phyloP scores from a whole-genome alignment of 148 eudicot genomes.

The Diospyros lotus region DNA sequence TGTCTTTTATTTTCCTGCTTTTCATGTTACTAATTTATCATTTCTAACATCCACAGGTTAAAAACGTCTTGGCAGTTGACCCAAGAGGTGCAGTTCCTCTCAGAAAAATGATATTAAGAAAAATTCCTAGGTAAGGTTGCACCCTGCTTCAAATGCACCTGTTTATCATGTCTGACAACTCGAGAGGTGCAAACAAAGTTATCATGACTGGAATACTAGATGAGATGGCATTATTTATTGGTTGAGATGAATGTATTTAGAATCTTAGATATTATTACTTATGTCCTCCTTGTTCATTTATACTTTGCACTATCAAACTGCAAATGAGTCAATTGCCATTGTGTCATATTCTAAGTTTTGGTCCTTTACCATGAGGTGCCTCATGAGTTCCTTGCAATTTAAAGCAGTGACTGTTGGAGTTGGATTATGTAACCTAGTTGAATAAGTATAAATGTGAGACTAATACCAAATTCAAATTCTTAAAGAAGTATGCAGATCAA shows the following conservation, averaged over 20 bases:
- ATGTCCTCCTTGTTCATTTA: too few species aligned
- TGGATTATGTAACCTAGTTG: neutral
- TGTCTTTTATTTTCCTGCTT: neutral
- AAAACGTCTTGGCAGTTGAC: slow-evolving; percentile 76
- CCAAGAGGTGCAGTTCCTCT: slow-evolving; percentile 75
- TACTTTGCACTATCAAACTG: too few species aligned
- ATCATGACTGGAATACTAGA: too few species aligned
- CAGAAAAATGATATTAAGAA: slow-evolving; percentile 71
- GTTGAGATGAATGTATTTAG: too few species aligned
- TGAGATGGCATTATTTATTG: too few species aligned
- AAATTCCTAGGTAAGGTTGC: slow-evolving; percentile 69
- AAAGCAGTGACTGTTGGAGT: neutral
- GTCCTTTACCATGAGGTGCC: neutral
- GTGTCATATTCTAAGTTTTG: neutral
- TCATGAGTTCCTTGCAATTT: neutral
- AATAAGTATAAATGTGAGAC: neutral
- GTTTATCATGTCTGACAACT: too few species aligned
- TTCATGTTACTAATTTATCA: slow-evolving; percentile 11
- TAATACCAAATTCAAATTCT: neutral
- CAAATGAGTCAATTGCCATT: too few species aligned
- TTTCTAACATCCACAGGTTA: slow-evolving; percentile 50
- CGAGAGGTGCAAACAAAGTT: too few species aligned
- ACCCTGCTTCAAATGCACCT: neutral
- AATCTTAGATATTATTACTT: too few species aligned
- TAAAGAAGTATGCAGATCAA: neutral